Percentiles rank a stretch among this genome's conserved stretches.
Conservation (phyloP, 345 rosid species). For the Citrus maxima region DNA sequence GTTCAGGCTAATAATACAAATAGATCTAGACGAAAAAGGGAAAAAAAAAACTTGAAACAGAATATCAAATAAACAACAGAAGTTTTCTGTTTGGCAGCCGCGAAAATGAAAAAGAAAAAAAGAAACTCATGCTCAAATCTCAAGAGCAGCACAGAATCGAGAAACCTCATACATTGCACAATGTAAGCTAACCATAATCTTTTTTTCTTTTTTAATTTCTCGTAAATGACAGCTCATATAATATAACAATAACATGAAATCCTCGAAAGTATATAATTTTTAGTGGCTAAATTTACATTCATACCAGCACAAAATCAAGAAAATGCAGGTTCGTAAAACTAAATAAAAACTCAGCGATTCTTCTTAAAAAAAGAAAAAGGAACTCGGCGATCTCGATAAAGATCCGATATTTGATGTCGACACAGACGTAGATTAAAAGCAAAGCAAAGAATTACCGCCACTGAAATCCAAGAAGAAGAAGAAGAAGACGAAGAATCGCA, state of each 20-base stretch:
- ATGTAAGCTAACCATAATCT: not conserved
- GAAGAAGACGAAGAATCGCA: not conserved
- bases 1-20: slow-evolving; percentile 2
- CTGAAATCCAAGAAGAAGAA: slow-evolving; percentile 21
- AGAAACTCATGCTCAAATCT: not conserved
- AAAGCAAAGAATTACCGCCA: slow-evolving; percentile 45
- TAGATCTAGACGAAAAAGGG: slow-evolving; percentile 15
- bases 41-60: not conserved
- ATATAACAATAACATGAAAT: not conserved
- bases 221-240: not conserved
- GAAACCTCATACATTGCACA: not conserved
- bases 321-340: slow-evolving; percentile 25
- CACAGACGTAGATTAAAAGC: slow-evolving; percentile 53
- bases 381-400: slow-evolving; percentile 26
- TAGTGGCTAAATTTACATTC: slow-evolving; percentile 11
- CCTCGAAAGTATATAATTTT: not conserved
- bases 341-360: not conserved
- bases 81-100: not conserved
- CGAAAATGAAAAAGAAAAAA: not conserved
- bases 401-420: slow-evolving; percentile 22
- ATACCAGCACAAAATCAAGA: slow-evolving; percentile 24
- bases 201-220: not conserved
- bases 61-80: not conserved
- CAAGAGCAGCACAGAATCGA: not conserved
- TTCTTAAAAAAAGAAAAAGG: not conserved